A percentile compares a stretch with the other conserved stretches of the same genome.
Conservation (phyloP, 2,329 filamentous ascomycete species). For the Xylariaceae sp. region DNA sequence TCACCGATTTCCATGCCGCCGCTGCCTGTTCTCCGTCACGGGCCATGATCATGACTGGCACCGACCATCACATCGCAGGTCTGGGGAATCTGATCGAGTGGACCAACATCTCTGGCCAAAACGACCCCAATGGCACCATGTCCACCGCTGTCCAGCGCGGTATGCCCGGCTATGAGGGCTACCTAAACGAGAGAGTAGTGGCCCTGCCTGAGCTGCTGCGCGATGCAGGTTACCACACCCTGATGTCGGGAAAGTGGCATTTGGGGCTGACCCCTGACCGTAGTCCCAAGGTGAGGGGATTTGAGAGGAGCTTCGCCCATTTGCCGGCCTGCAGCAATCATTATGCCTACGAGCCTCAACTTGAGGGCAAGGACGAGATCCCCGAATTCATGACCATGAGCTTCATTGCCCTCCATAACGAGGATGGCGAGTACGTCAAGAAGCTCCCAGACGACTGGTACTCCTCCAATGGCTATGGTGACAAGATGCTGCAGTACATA, state of each 20-base stretch:
- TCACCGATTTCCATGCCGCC: slow-evolving; percentile 58
- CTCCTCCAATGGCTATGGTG: slow-evolving; percentile 44
- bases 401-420: slow-evolving; percentile 31
- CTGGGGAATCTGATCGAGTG: slow-evolving; percentile 53
- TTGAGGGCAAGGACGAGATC: slow-evolving; percentile 30
- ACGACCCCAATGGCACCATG: slow-evolving; percentile 23
- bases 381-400: slow-evolving; percentile 31
- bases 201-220: slow-evolving; percentile 50
- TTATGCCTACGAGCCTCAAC: slow-evolving; percentile 41
- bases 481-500: slow-evolving; percentile 45
- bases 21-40: slow-evolving; percentile 58
- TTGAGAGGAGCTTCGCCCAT: slow-evolving; percentile 51
- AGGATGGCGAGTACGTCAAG: slow-evolving; percentile 30
- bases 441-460: slow-evolving; percentile 45
- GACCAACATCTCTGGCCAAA: slow-evolving; percentile 27
- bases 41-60: slow-evolving; percentile 60
- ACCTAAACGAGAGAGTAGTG: slow-evolving; percentile 52
- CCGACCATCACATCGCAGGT: slow-evolving; percentile 52
- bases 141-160: slow-evolving; percentile 38
- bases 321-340: slow-evolving; percentile 54
- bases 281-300: slow-evolving; percentile 48
- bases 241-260: slow-evolving; percentile 59
- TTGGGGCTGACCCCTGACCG: slow-evolving; percentile 50
- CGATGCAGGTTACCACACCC: slow-evolving; percentile 51
- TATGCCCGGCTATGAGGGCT: slow-evolving; percentile 56